A percentile compares a stretch with the other conserved stretches of the same genome.
Evolutionary conservation across 768 basidiomycete species (phyloP).

Genomic region (Zangia roseola): DNA sequence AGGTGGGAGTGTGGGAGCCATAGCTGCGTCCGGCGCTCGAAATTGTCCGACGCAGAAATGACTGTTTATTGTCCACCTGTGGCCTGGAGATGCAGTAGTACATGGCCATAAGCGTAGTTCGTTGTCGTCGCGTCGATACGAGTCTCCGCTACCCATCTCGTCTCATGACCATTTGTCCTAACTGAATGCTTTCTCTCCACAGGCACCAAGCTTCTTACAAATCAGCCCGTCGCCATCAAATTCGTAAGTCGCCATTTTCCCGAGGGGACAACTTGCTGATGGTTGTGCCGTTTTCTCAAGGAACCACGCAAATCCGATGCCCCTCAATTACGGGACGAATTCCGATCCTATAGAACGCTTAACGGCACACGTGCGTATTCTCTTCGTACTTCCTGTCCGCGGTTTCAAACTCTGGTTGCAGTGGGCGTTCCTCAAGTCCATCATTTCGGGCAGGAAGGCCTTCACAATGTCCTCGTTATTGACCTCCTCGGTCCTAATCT

Average conservation of each 20-base stretch:
- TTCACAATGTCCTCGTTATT: constrained; percentile 94
- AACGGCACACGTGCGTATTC: constrained; percentile 75
- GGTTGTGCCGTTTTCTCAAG: constrained; percentile 37
- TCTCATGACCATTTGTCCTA: constrained; percentile 1
- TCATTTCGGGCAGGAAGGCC: constrained; percentile 97
- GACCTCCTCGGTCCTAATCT: constrained; percentile 97
- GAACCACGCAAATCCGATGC: constrained; percentile 97
- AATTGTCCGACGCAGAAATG: constrained; percentile 2
- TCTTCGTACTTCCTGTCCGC: constrained; percentile 8
- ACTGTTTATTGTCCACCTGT: constrained; percentile 1
- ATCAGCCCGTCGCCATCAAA: constrained; percentile 92
- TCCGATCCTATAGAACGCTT: constrained; percentile 94
- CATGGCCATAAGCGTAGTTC: constrained; percentile 3
- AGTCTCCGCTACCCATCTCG: neutral
- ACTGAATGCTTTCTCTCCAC: constrained; percentile 18
- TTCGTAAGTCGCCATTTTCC: constrained; percentile 59
- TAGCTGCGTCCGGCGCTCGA: constrained; percentile 12
- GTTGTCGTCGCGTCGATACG: constrained; percentile 8
- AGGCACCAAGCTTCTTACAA: constrained; percentile 87
- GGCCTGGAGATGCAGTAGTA: constrained; percentile 6
- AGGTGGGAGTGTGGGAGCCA: neutral
- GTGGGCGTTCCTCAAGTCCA: constrained; percentile 98
- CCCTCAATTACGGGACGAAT: constrained; percentile 95
- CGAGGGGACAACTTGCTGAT: constrained; percentile 14
- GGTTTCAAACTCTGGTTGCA: constrained; percentile 34